A percentile compares a stretch with the other conserved stretches of the same genome.
Evolutionary conservation across 257 asterid species (phyloP).

Genomic region (Jacaranda mimosifolia): DNA sequence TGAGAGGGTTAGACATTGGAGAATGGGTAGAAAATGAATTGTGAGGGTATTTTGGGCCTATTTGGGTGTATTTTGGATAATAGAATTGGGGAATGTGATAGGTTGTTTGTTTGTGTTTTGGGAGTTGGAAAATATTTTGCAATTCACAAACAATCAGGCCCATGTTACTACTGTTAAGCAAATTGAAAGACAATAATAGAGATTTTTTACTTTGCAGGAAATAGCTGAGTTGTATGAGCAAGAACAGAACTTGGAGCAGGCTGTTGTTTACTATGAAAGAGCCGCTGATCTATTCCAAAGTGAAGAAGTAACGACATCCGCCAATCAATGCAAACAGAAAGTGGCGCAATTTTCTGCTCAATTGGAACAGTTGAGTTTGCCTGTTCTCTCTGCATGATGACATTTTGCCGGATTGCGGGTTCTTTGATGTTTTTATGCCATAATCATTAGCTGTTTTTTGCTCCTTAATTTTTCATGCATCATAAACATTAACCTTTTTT

Average conservation of each 20-base stretch:
- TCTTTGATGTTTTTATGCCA: constrained; percentile 10
- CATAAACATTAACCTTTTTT: background rate
- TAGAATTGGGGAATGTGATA: no score
- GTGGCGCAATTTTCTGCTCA: constrained; percentile 92
- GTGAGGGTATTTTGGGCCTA: no score
- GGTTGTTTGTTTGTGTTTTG: no score
- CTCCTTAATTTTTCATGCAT: background rate
- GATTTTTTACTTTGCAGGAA: constrained; percentile 62
- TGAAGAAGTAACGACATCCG: constrained; percentile 82
- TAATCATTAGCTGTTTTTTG: background rate
- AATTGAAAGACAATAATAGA: constrained; percentile 20
- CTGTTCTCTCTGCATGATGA: constrained; percentile 29
- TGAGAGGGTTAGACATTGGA: no score
- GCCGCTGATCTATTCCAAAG: constrained; percentile 95
- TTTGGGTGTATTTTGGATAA: no score
- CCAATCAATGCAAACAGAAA: constrained; percentile 96
- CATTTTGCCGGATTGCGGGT: background rate
- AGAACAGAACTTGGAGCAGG: constrained; percentile 80
- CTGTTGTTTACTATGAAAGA: constrained; percentile 80
- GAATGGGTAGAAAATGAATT: no score
- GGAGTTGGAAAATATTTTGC: background rate
- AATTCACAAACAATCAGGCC: no score
- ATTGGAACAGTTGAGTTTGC: constrained; percentile 77
- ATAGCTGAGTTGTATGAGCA: constrained; percentile 91
- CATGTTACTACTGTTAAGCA: background rate